Evolutionary conservation across 345 rosid species (phyloP), one percentile per base, ranked within the genome.

Genomic region (Carallia brachiata): DNA sequence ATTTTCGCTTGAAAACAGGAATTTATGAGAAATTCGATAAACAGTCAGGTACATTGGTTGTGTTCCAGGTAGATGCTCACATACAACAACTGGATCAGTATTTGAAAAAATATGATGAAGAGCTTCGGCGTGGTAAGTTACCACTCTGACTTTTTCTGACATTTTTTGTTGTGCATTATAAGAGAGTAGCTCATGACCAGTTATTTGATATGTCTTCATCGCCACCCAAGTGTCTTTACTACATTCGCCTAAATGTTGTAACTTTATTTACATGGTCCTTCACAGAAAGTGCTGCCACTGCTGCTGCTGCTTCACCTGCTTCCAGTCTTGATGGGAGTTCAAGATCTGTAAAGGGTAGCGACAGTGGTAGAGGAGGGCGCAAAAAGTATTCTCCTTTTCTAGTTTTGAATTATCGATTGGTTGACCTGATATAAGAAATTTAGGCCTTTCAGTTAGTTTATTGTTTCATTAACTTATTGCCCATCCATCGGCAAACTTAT

Each of bases 81-180:
- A 89, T 95, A 72, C 99, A 92, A 62, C 96, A 88, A 73, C 95
- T 92, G 59, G 99, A 95, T 89, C 97, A 87, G 67, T 90, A 87
- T 65, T 72, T 95, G 85, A 95, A 85, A 69, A 90, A 75, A 77
- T 86, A 87, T 28, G 86, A 89, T 36, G 96, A 92, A 65, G 93
- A 86, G 84, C 82, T 86, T 64, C 93, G 93, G 66, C 87, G 87
- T 72, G 97, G 97, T 94, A 78, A 40, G 40, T 70, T 60, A 36
- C 44, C 39, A 28, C 63, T 34, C 53, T 16, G 19, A 56, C 28
- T 32, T 52, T 69, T 23, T 7, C n/a, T 39, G 30, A 36, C 31
- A 60, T 59, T n/a, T 32, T 40, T 58, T 70, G 36, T 54, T 34
- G 34, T 50, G 52, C 10, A 8, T 18, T 19, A 27, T 9, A 10